Percentiles rank a stretch among this genome's conserved stretches.
These are phyloP conservation scores for Sphagnum tenellum DNA, from an alignment of 225 moss, liverwort and hornwort genomes.

Conservation along the genomic window DNA sequence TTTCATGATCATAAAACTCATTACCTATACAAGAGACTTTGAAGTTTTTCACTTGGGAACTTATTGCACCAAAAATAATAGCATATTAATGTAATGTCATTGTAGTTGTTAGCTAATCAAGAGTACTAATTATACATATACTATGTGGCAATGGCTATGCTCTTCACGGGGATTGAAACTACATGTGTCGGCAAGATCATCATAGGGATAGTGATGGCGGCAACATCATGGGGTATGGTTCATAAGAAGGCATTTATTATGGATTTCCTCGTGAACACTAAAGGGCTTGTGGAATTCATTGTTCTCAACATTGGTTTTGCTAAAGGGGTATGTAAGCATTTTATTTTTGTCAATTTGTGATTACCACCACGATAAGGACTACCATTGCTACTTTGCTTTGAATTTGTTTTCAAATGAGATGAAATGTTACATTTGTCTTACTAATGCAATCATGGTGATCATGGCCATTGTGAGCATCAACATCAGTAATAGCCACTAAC, in stretches of 20 bases:
- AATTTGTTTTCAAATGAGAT: too few species aligned
- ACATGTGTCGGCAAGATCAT: conserved; percentile 64
- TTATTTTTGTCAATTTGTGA: background rate
- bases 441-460: conserved; percentile 57
- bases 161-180: conserved; percentile 43
- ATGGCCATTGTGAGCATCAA: conserved; percentile 65
- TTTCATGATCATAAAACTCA: too few species aligned
- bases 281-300: conserved; percentile 77
- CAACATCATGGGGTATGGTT: conserved; percentile 37
- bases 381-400: too few species aligned
- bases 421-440: too few species aligned
- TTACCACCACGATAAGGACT: too few species aligned
- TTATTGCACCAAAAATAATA: too few species aligned
- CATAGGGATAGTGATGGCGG: conserved; percentile 21
- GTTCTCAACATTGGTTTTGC: conserved; percentile 75
- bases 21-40: too few species aligned
- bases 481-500: too few species aligned
- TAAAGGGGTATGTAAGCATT: conserved; percentile 38
- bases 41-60: too few species aligned
- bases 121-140: too few species aligned
- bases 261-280: conserved; percentile 78
- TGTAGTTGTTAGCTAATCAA: too few species aligned
- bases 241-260: conserved; percentile 32
- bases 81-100: too few species aligned
- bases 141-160: conserved; percentile 55